These are phyloP conservation scores for Neurospora terricola DNA, from an alignment of 495 filamentous ascomycete genomes.

Conservation along the genomic window DNA sequence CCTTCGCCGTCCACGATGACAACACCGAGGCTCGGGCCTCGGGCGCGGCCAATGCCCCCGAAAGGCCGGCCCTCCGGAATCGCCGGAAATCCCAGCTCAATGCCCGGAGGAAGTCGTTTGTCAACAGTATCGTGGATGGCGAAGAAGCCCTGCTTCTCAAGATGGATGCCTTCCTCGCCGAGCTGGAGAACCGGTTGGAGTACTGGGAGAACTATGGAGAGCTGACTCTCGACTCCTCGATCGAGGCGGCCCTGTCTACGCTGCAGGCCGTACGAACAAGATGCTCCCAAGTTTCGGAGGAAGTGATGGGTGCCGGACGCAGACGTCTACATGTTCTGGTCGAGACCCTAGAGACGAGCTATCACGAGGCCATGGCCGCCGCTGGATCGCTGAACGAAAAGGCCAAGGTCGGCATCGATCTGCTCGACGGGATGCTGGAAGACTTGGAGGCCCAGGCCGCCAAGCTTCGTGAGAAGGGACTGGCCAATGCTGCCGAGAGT, in stretches of 20 bases:
- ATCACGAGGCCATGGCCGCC: slow-evolving; percentile 76
- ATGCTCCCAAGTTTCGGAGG: slow-evolving; percentile 85
- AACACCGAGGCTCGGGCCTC: slow-evolving; percentile 19
- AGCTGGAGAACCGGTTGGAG: slow-evolving; percentile 76
- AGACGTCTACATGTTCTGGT: slow-evolving; percentile 80
- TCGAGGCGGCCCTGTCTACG: slow-evolving; percentile 71
- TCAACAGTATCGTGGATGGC: slow-evolving; percentile 51
- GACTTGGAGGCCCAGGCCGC: slow-evolving; percentile 80
- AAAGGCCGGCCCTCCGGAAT: slow-evolving; percentile 22
- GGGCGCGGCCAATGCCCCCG: slow-evolving; percentile 19
- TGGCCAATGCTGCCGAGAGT: slow-evolving; percentile 58
- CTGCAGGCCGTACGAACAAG: slow-evolving; percentile 78
- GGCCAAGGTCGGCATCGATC: slow-evolving; percentile 71
- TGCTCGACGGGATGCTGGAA: slow-evolving; percentile 71
- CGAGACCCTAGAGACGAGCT: slow-evolving; percentile 84
- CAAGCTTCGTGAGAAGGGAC: slow-evolving; percentile 43
- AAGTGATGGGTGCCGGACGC: slow-evolving; percentile 77
- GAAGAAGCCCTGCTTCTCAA: slow-evolving; percentile 58
- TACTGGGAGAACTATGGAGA: slow-evolving; percentile 85
- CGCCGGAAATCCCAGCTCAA: slow-evolving; percentile 59
- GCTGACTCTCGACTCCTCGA: slow-evolving; percentile 67
- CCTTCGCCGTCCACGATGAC: slow-evolving; percentile 27
- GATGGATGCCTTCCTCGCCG: slow-evolving; percentile 73
- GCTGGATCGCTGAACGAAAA: slow-evolving; percentile 88
- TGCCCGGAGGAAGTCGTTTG: slow-evolving; percentile 48